A percentile compares a stretch with the other conserved stretches of the same genome.
Evolutionary conservation across 1,284 basidiomycete species (phyloP).

Genomic region (Salmacisia buchloeana): DNA sequence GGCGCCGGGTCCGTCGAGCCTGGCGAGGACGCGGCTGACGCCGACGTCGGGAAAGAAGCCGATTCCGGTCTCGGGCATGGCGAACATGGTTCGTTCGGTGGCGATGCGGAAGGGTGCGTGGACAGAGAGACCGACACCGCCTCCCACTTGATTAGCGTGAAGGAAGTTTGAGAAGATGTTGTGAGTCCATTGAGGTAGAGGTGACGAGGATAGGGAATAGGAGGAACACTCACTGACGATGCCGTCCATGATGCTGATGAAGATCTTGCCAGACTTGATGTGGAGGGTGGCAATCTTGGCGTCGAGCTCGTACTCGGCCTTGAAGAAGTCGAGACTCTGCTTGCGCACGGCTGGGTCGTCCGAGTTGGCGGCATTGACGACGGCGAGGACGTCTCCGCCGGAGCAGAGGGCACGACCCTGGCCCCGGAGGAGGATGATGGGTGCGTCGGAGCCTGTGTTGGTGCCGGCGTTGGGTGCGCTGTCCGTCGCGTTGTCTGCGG

Average conservation of each 20-base stretch:
- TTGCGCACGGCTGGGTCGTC: conserved; percentile 48
- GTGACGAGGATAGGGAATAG: conserved; percentile 16
- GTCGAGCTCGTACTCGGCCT: conserved; percentile 87
- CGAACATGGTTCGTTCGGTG: conserved; percentile 76
- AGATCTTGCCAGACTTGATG: conserved; percentile 59
- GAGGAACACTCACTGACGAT: conserved; percentile 73
- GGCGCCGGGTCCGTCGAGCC: conserved; percentile 66
- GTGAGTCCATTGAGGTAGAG: conserved; percentile 8
- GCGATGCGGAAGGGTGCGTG: conserved; percentile 86
- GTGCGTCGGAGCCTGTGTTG: conserved; percentile 28
- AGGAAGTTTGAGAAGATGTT: neutral
- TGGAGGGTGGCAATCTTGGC: conserved; percentile 65
- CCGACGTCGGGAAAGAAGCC: conserved; percentile 74
- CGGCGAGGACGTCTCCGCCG: conserved; percentile 81
- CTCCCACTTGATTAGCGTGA: conserved; percentile 67
- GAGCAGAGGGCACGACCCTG: conserved; percentile 81
- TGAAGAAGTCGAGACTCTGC: conserved; percentile 76
- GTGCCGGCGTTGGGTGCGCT: neutral
- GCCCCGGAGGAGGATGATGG: conserved; percentile 51
- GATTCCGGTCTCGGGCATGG: conserved; percentile 71
- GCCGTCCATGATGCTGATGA: conserved; percentile 84
- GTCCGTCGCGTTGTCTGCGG: neutral
- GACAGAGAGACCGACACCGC: conserved; percentile 84
- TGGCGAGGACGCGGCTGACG: conserved; percentile 78
- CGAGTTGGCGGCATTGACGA: conserved; percentile 38